Base-by-base conservation (phyloP, 495 filamentous ascomycete species). In the Aspergillus cristatus region DNA sequence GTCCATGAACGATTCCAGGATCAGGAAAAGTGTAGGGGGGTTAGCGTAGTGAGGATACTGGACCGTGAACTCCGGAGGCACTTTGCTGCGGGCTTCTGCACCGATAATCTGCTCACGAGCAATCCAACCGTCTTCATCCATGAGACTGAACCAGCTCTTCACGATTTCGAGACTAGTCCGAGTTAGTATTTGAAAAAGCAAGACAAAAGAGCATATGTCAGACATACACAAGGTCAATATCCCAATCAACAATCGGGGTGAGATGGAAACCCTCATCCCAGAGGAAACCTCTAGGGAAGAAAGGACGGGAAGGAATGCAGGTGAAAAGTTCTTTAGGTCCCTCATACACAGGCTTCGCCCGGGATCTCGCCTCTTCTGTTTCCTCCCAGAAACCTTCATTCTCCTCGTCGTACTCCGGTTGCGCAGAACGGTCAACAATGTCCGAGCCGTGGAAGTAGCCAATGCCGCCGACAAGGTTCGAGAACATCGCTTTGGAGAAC, bases 201-300 rank as follows among this genome's bases (percentile, higher is more conserved):
- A 45, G 8, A 16, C 17, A 14, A 13, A 33, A 12, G 0, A 11
- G 14, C 18, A 15, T n/a, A n/a, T n/a, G n/a, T n/a, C n/a, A 3
- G 25, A 1, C 72, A 30, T 62, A 76, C 65, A 85, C 81, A 32
- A 98, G 74, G 55, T 94, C 88, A 22, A 84, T 78, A 51, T 98
- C 91, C 77, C 86, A 98, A 46, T 97, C 93, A 14, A 82, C 72
- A 32, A 98, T 76, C 13, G 93, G 93, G 38, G 97, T 71, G 24
- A 97, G 68, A 53, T 98, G 91, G 62, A 97, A 98, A 2, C 91
- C 91, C 53, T 98, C 91, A 55, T 98, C 91, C 91, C 91, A 98
- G 6, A 95, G 69, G 59, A 98, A 98, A 0, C 91, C 91, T 51
- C 91, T 68, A 1, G 91, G 93, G 57, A 98, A 98, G 71, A 97